Evolutionary conservation across 345 rosid species (phyloP).

Genomic region (Murraya koenigii): DNA sequence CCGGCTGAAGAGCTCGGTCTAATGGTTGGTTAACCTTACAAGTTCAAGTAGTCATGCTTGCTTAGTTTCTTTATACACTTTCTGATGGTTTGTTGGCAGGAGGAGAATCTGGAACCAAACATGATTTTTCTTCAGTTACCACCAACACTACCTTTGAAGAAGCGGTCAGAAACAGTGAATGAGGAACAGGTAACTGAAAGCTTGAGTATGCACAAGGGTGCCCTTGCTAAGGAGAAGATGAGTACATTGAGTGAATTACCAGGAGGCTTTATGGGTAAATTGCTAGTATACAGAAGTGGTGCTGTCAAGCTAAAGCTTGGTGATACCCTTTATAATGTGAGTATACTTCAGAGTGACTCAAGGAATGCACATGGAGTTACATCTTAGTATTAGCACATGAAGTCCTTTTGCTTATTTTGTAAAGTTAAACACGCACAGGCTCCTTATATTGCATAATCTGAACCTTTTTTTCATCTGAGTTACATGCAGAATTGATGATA

Average conservation of each 20-base stretch:
- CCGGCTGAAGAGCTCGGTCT: constrained; percentile 55
- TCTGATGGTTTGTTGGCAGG: constrained; percentile 41
- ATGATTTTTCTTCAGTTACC: constrained; percentile 73
- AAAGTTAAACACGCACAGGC: too few relatives aligned
- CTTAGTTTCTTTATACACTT: constrained; percentile 9
- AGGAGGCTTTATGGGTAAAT: constrained; percentile 80
- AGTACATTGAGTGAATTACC: constrained; percentile 49
- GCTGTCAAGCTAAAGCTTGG: constrained; percentile 85
- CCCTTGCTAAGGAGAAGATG: constrained; percentile 16
- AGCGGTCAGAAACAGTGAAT: constrained; percentile 36
- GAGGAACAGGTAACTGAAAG: constrained; percentile 32
- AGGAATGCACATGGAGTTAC: neutral
- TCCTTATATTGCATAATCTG: neutral
- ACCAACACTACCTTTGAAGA: constrained; percentile 49
- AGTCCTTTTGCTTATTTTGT: neutral
- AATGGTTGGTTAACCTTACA: constrained; percentile 40
- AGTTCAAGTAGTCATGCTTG: constrained; percentile 1
- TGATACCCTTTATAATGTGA: constrained; percentile 63
- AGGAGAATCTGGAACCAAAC: constrained; percentile 55
- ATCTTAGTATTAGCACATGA: neutral
- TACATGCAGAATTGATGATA: neutral
- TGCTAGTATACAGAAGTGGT: constrained; percentile 79
- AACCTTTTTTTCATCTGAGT: neutral
- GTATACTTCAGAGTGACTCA: constrained; percentile 25
- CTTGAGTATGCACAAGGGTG: constrained; percentile 18